Evolutionary conservation across 148 eudicot species (phyloP), one percentile per base, ranked within the genome.

Genomic region (Fallopia convolvulus): DNA sequence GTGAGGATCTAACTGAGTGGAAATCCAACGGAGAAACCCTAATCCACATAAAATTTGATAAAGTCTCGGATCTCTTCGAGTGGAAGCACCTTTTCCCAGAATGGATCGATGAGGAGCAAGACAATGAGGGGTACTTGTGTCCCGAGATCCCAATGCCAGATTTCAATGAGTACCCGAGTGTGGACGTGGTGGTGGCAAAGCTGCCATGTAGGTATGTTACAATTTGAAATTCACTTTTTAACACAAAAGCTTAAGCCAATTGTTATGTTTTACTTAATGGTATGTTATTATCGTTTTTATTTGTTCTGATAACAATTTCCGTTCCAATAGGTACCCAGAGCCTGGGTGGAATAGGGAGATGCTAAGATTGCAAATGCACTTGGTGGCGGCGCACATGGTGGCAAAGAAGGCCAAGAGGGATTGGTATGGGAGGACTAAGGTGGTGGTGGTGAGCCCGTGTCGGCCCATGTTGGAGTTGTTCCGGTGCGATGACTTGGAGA

Each of bases 71-170:
- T 40, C 30, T 82, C 0, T 87, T 95, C 1, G 85, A 91, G 74
- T 95, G 99, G 99, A 84, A 89, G 47, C 83, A 89, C 79, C 81
- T 95, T 42, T 95, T 92, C 74, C 99, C 99, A 0, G 99, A 95
- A 73, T 95, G 97, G 97, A 89, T 95, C 3, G 99, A 95, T 26
- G 99, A 95, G 77, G 99, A 95, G 13, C 88, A 95, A 77, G 97
- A 95, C 58, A 83, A 81, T 8, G 93, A 93, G 39, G 88, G 89
- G 0, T 83, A 81, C 40, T 17, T 70, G 7, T 95, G 99, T 77
- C 99, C 99, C 10, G 90, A 92, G 74, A 87, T 95, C 7, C 99
- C 96, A 0, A 89, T 91, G 92, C 97, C 99, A 5, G 65, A 80
- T 0, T 83, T 78, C 10, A 87, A 89, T 3, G 56, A 79, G 5